Conservation (phyloP, 139 green algal species). For the Chlorella sp. region DNA sequence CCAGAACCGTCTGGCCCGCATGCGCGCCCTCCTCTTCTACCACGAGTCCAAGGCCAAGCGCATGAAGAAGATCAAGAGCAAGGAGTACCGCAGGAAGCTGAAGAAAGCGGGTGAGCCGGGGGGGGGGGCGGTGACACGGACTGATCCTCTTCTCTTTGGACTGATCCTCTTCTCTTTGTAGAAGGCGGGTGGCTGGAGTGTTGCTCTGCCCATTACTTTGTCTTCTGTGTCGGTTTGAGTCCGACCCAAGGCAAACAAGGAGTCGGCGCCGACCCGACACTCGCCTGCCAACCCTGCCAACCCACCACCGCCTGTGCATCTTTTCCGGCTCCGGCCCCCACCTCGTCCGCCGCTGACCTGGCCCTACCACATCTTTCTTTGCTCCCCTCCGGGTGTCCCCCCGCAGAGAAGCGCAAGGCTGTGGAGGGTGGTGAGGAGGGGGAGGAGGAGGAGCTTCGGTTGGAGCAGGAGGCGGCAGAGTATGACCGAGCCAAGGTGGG, state of each 20-base stretch:
- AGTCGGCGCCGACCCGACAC: too few relatives aligned
- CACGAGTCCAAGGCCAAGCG: slow-evolving; percentile 91
- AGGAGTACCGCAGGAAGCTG: slow-evolving; percentile 69
- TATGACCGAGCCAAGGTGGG: slow-evolving; percentile 74
- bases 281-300: too few relatives aligned
- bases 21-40: slow-evolving; percentile 91
- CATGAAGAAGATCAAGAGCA: slow-evolving; percentile 91
- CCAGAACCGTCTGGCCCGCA: slow-evolving; percentile 75
- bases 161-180: too few relatives aligned
- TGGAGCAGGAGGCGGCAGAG: slow-evolving; percentile 72
- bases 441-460: slow-evolving; percentile 53
- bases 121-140: too few relatives aligned
- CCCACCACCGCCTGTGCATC: too few relatives aligned
- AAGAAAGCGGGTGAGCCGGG: slow-evolving; percentile 46
- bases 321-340: too few relatives aligned
- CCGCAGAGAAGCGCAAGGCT: slow-evolving; percentile 36
- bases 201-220: too few relatives aligned
- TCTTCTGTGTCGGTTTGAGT: too few relatives aligned
- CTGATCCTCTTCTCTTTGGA: too few relatives aligned
- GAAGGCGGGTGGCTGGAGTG: too few relatives aligned
- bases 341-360: too few relatives aligned
- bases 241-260: too few relatives aligned
- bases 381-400: neutral
- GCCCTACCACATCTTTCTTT: neutral
- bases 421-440: slow-evolving; percentile 38